Evolutionary conservation across 805 yeast genomes (phyloP).

Genomic region (Vanderwaltozyma yarrowii): DNA sequence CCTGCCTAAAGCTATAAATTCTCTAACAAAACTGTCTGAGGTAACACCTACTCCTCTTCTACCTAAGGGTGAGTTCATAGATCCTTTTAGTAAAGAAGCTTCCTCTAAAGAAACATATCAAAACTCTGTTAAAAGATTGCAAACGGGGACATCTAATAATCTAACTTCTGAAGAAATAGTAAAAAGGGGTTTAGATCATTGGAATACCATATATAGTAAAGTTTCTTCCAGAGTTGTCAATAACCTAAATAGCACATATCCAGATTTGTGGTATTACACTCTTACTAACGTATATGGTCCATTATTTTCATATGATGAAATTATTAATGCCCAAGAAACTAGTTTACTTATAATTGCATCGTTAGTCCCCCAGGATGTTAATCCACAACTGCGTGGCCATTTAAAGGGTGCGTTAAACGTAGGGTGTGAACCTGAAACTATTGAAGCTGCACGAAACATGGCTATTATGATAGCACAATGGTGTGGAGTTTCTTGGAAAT

Average conservation of each 20-base stretch:
- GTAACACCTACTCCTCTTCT: conserved; percentile 48
- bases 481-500: conserved; percentile 60
- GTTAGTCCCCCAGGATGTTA: conserved; percentile 85
- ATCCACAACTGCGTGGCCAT: conserved; percentile 88
- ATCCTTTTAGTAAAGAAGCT: conserved; percentile 6
- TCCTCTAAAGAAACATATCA: not conserved
- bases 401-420: conserved; percentile 74
- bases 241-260: conserved; percentile 67
- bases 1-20: conserved; percentile 74
- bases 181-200: conserved; percentile 50
- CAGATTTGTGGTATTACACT: conserved; percentile 73
- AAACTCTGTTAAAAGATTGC: not conserved
- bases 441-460: conserved; percentile 48
- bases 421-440: conserved; percentile 59
- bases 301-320: conserved; percentile 54
- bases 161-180: conserved; percentile 1
- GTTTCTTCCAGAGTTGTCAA: conserved; percentile 54
- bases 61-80: conserved; percentile 11
- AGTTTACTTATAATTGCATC: conserved; percentile 69
- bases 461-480: conserved; percentile 58
- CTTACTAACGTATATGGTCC: conserved; percentile 69
- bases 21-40: conserved; percentile 52
- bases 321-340: conserved; percentile 59
- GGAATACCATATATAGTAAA: conserved; percentile 69
- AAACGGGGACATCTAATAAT: not conserved